Evolutionary conservation across 192 early-diverging fungal genomes (phyloP), one percentile per base, ranked within the genome.

Genomic region (Dispira parvispora): DNA sequence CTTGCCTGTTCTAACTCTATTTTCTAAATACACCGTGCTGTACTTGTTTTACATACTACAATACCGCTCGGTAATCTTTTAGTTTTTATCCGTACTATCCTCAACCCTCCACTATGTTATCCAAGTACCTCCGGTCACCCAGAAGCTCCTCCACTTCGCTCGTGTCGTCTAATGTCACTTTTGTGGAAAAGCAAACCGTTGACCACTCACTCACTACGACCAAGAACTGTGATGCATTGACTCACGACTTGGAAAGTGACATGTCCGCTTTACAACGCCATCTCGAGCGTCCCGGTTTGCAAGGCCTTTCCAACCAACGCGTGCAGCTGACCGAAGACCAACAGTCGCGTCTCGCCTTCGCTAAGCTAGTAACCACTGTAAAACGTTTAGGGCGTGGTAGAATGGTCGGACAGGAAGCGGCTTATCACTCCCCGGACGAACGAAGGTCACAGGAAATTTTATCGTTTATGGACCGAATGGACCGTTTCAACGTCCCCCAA

Each of bases 401-500:
- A 18, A 28, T 60, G 11, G 57, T 60, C 42, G 43, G 43, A 21
- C 57, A 60, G 21, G 32, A 60, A 43, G 57, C 57, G 32, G 18
- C 13, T 20, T 43, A 28, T 14, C 21, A 23, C 3, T n/a, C 14
- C 32, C 57, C 57, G 32, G 27, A 27, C 28, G 57, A 60, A 42
- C 57, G 57, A 3, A 10, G 57, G 38, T 42, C 25, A 16, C 57
- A 16, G 32, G 57, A 60, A 28, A 60, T 60, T 11, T 43, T 60
- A 4, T 18, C 12, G 21, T 43, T 60, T 18, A 11, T 60, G 9
- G 57, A 60, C 12, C 57, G 32, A 14, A 60, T 60, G 57, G 57
- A 60, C 32, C 57, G 57, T 6, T 60, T 60, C 32, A 42, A 60
- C 57, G 42, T 60, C 2, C 57, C 57, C 57, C 21, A 60, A 16